Base-by-base conservation (phyloP, 345 rosid genomes). In the Cardamine occulta region DNA sequence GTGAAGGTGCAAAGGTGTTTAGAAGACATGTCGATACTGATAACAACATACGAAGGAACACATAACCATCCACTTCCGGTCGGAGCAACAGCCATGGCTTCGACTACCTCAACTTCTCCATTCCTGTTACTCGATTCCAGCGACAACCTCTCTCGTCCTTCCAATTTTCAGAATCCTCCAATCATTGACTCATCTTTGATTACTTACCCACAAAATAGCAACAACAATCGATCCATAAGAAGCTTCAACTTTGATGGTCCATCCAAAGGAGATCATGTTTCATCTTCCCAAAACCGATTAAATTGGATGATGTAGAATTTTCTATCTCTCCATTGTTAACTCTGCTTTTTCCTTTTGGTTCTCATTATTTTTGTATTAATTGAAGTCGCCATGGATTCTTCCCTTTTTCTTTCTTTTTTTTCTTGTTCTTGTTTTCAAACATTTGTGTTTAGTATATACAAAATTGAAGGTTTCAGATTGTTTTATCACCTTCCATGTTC, bases 11-110 rank as follows among this genome's bases (percentile, higher is more conserved):
- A 83, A 78, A 75, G 86, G 37, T 83, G 86, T 54, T 55, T 56
- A 18, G 82, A 83, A 51, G 86, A 83, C 66, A 83, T 75, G 84
- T 75, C 84, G 5, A 78, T 83, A 60, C 29, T 83, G 10, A 80
- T 80, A 62, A 83, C 84, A 63, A 83, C 86, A 3, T 83, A 83
- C 74, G 86, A 83, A 73, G 86, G 86, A 70, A 81, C 75, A 80
- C 86, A 84, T 37, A 81, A 84, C 77, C 86, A 84, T 19, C 83
- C 86, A 64, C 81, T 84, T 40, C 83, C 86, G 6, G 74, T 76
- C 12, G 77, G 76, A 64, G 86, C 86, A 61, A 81, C 86, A 64
- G 81, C 86, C 24, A 79, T 83, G 86, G 84, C 86, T 59, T 75
- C 86, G 11, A 83, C 81, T 58, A 72, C 86, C 6, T 73, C 79